Percentiles rank a stretch among this genome's conserved stretches.
phyloP scores from a whole-genome alignment of 192 early-diverging fungal genomes.

The Backusella sp. region DNA sequence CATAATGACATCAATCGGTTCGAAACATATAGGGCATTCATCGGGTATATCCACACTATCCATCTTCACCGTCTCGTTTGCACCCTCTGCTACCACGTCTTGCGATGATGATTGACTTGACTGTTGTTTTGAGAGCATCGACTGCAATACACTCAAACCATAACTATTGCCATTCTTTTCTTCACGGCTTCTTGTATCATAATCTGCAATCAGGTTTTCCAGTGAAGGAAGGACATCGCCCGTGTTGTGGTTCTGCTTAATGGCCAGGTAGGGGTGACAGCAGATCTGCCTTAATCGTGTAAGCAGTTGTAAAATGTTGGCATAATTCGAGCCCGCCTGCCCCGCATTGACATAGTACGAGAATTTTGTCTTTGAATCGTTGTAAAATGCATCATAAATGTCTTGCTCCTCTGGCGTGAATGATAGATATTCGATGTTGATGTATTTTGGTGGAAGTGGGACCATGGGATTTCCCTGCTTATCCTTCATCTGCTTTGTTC shows the following conservation, averaged over 20 bases:
- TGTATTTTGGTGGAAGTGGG: conserved; percentile 63
- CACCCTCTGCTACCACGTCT: not conserved
- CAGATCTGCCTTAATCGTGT: conserved; percentile 67
- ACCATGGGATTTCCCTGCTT: conserved; percentile 82
- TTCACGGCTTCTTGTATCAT: not conserved
- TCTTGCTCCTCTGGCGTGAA: conserved; percentile 64
- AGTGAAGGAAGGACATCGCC: conserved; percentile 3
- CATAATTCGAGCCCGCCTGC: conserved; percentile 66
- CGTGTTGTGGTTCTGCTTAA: not conserved
- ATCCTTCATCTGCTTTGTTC: conserved; percentile 81
- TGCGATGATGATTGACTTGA: not conserved
- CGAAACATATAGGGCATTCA: conserved; percentile 60
- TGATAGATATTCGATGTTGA: conserved; percentile 61
- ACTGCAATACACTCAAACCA: not conserved
- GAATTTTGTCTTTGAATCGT: conserved; percentile 65
- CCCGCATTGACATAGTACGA: conserved; percentile 57
- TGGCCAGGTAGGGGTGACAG: conserved; percentile 62
- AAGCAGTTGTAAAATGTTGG: conserved; percentile 62
- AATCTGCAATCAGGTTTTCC: conserved; percentile 44
- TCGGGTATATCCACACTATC: not conserved
- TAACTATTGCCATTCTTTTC: not conserved
- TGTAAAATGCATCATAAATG: conserved; percentile 67
- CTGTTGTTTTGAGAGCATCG: not conserved
- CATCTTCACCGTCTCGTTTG: not conserved
- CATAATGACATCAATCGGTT: conserved; percentile 44